Base-by-base conservation (phyloP, 2,329 filamentous ascomycete genomes). In the Arachnopeziza araneosa region DNA sequence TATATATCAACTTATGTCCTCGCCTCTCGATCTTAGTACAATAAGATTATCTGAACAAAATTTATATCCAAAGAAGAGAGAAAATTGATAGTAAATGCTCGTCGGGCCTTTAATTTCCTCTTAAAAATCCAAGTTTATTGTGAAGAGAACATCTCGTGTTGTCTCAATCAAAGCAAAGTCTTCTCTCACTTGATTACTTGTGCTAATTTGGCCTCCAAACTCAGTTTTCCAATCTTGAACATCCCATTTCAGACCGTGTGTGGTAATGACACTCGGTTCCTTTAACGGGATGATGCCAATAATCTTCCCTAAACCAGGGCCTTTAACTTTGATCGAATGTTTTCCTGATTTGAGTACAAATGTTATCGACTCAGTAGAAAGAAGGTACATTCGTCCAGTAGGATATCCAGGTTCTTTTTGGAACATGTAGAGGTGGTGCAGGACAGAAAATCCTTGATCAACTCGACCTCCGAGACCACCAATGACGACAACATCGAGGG, bases 391-490 rank as follows among this genome's bases (percentile, higher is more conserved):
- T 24, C 82, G 77, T 5, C 86, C 86, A 12, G 76, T 67, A 61
- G 83, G 82, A 24, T 70, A 69, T 12, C 70, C 72, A 0, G 79
- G 75, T 52, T 82, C 76, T 12, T 73, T 67, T 44, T 87, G 84
- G 72, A 83, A 86, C 54, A 83, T 74, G 67, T 85, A 93, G 52
- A 98, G 80, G 71, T 97, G 90, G 72, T 96, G 91, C 56, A 99
- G 81, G 68, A 96, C 87, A 60, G 91, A 92, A 54, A 99, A 81
- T 1, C 89, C 93, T 73, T 99, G 95, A 74, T 99, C 95, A 19
- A 98, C 89, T 30, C 95, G 86, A 7, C 95, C 95, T 51, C 91
- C 91, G 0, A 98, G 81, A 1, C 93, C 91, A 50, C 93, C 93
- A 7, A 97, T 77, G 48, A 90, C 86, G 14, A 96, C 79, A n/a